Conservation (phyloP, 257 asterid genomes). For the Voacanga thouarsii region DNA sequence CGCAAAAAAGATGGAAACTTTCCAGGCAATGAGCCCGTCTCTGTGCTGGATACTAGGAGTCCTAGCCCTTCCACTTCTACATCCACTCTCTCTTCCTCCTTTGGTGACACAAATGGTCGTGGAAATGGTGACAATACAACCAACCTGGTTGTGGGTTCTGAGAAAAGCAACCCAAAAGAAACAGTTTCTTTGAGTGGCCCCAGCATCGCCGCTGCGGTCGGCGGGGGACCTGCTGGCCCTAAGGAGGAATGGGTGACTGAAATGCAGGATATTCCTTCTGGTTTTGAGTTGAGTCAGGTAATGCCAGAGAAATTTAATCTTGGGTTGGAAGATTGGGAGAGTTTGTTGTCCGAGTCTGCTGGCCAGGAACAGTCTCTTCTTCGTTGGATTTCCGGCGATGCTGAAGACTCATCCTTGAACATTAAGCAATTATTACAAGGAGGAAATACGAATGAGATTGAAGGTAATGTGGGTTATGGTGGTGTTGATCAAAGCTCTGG, state of each 20-base stretch:
- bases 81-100: conserved; percentile 47
- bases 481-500: conserved; percentile 18
- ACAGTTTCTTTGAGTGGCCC: conserved; percentile 10
- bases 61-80: conserved; percentile 61
- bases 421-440: conserved; percentile 29
- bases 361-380: conserved; percentile 37
- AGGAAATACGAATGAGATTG: conserved; percentile 19
- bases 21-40: conserved; percentile 42
- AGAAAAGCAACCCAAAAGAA: conserved; percentile 14
- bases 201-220: conserved; percentile 7
- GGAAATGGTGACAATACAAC: conserved; percentile 18
- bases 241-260: conserved; percentile 29
- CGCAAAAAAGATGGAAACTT: conserved; percentile 38
- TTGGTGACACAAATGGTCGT: conserved; percentile 24
- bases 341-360: conserved; percentile 35
- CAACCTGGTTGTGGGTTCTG: conserved; percentile 16
- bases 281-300: conserved; percentile 24
- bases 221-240: conserved; percentile 16
- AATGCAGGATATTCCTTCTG: conserved; percentile 26
- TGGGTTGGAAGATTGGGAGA: conserved; percentile 50
- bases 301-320: conserved; percentile 33
- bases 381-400: conserved; percentile 38
- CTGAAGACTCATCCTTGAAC: conserved; percentile 29
- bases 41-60: conserved; percentile 52
- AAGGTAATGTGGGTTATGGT: conserved; percentile 25